Evolutionary conservation across 306 rosid genomes (phyloP).

Genomic region (Leucaena leucocephala): DNA sequence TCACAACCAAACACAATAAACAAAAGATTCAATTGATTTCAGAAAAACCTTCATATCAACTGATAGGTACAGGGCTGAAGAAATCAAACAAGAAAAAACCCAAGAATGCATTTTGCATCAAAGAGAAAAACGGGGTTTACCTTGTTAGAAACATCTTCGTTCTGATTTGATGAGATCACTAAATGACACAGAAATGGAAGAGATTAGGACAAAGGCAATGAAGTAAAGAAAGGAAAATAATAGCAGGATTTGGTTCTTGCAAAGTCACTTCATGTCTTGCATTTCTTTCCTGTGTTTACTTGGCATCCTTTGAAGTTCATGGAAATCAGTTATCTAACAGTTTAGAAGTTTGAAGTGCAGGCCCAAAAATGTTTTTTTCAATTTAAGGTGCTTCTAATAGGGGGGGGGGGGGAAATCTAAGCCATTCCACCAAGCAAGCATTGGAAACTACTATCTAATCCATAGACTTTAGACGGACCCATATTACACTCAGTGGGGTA

Average conservation of each 20-base stretch:
- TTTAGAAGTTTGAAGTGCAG: background rate
- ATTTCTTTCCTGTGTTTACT: background rate
- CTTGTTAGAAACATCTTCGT: slow-evolving; percentile 3
- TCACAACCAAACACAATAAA: slow-evolving; percentile 16
- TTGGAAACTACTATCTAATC: background rate
- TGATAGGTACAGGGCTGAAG: background rate
- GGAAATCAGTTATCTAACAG: background rate
- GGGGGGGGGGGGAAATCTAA: background rate
- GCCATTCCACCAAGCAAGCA: background rate
- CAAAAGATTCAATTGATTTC: background rate
- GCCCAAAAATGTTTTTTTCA: background rate
- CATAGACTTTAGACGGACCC: no score
- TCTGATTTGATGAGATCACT: background rate
- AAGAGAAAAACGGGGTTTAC: background rate
- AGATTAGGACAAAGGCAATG: background rate
- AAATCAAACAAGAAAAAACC: slow-evolving; percentile 1
- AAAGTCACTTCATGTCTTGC: background rate
- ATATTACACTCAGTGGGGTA: no score
- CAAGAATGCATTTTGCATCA: background rate
- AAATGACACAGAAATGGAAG: background rate
- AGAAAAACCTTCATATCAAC: background rate
- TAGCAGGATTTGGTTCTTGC: background rate
- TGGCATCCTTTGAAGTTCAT: background rate
- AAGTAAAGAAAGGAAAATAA: background rate
- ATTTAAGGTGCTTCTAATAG: no score